phyloP scores from a whole-genome alignment of 2,329 filamentous ascomycete species.

The Atkinsonella hypoxylon region DNA sequence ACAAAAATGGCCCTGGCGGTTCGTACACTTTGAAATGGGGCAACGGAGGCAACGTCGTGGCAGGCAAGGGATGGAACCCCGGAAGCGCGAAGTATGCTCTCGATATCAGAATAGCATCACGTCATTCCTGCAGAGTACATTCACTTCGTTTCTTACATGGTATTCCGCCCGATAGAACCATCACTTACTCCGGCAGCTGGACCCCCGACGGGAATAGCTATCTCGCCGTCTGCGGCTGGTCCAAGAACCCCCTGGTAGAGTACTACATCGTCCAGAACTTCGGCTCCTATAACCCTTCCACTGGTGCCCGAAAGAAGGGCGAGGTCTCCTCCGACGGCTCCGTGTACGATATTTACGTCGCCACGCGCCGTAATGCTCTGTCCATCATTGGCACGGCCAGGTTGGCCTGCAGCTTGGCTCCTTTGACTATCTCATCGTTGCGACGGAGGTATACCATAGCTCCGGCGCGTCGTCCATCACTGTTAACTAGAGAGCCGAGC shows the following conservation, averaged over 20 bases:
- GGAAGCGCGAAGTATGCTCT: conserved; percentile 32
- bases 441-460: conserved; percentile 41
- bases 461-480: conserved; percentile 21
- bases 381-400: conserved; percentile 34
- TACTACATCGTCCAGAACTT: conserved; percentile 28
- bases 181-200: conserved; percentile 9
- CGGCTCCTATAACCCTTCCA: conserved; percentile 25
- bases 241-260: conserved; percentile 22
- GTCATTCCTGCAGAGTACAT: too few species aligned
- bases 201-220: conserved; percentile 20
- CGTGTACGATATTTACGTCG: conserved; percentile 25
- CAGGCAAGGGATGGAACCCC: conserved; percentile 46
- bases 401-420: conserved; percentile 35
- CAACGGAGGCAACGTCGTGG: conserved; percentile 39
- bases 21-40: conserved; percentile 22
- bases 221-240: conserved; percentile 28
- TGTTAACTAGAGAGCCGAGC: too few species aligned
- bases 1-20: neutral
- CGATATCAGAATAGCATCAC: conserved; percentile 7
- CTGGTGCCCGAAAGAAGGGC: conserved; percentile 20
- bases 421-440: conserved; percentile 42
- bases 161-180: conserved; percentile 19
- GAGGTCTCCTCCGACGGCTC: conserved; percentile 24
- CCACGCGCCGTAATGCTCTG: conserved; percentile 28
- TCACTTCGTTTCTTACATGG: conserved; percentile 1